Conservation (phyloP, 192 early-diverging fungal species). For the Thamnidium elegans region DNA sequence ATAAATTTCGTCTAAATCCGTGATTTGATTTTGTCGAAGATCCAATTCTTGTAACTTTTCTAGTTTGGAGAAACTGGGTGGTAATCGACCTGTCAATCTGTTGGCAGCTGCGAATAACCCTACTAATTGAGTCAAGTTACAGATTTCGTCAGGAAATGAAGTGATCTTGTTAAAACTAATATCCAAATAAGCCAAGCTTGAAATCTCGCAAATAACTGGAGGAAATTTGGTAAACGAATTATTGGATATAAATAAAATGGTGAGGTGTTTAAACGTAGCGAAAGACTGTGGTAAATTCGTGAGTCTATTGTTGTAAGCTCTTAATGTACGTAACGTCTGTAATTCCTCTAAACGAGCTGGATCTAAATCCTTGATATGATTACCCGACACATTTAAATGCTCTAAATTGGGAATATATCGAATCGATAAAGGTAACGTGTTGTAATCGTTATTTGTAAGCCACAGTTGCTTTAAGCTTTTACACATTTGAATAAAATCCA, state of each 20-base stretch:
- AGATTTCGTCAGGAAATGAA: conserved; percentile 69
- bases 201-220: conserved; percentile 56
- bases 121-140: conserved; percentile 56
- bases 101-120: conserved; percentile 75
- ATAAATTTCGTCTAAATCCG: conserved; percentile 57
- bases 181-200: conserved; percentile 67
- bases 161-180: conserved; percentile 81
- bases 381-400: conserved; percentile 76
- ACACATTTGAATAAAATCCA: conserved; percentile 80
- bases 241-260: conserved; percentile 72
- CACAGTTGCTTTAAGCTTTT: conserved; percentile 62
- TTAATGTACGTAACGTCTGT: conserved; percentile 54
- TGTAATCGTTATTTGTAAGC: conserved; percentile 69
- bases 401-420: conserved; percentile 58
- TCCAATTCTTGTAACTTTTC: conserved; percentile 69
- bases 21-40: conserved; percentile 76
- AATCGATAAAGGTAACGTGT: conserved; percentile 66
- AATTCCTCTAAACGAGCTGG: conserved; percentile 60
- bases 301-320: conserved; percentile 73
- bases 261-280: conserved; percentile 52
- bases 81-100: conserved; percentile 65
- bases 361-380: conserved; percentile 65
- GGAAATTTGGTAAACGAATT: conserved; percentile 77
- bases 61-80: conserved; percentile 55
- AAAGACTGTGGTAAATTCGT: conserved; percentile 65